A percentile compares a stretch with the other conserved stretches of the same genome.
These are phyloP conservation scores for Aspergillus felis DNA, from an alignment of 2,329 filamentous ascomycete genomes.

Conservation along the genomic window DNA sequence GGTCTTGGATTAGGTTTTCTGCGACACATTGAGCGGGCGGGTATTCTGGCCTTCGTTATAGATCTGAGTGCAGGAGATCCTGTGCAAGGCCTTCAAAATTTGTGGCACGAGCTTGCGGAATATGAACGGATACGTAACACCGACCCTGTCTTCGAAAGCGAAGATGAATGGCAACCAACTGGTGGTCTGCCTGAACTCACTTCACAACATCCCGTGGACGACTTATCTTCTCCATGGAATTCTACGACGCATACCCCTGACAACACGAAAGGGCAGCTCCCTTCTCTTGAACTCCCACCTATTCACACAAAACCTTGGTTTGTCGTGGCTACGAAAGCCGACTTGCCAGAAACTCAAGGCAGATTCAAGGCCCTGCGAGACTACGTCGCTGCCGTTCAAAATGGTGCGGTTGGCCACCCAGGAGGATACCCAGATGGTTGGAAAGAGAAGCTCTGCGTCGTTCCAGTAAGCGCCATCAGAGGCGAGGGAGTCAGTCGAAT, in stretches of 20 bases:
- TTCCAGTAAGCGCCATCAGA: conserved; percentile 86
- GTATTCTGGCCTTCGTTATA: conserved; percentile 88
- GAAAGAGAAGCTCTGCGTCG: conserved; percentile 55
- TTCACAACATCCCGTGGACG: conserved; percentile 1
- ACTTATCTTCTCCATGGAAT: background rate
- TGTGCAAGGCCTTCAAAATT: conserved; percentile 68
- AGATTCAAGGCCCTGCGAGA: conserved; percentile 68
- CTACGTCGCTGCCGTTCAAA: conserved; percentile 66
- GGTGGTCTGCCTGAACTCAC: conserved; percentile 21
- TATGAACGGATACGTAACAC: conserved; percentile 79
- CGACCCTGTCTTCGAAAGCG: conserved; percentile 62
- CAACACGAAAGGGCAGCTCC: conserved; percentile 30
- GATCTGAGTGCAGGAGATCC: conserved; percentile 79
- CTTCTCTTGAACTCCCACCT: conserved; percentile 54
- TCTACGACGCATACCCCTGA: conserved; percentile 3
- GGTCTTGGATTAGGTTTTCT: conserved; percentile 89
- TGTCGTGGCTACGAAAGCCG: conserved; percentile 89
- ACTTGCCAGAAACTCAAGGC: conserved; percentile 70
- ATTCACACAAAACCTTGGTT: conserved; percentile 97
- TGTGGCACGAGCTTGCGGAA: conserved; percentile 87
- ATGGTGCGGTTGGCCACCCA: conserved; percentile 65
- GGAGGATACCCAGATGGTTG: conserved; percentile 66
- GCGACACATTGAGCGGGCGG: conserved; percentile 88
- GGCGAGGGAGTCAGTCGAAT: conserved; percentile 71
- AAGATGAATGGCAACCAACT: conserved; percentile 51